Percentiles rank a stretch among this genome's conserved stretches.
These are phyloP conservation scores for Ganoderma lingzhi DNA, from an alignment of 1,284 basidiomycete species.

Conservation along the genomic window DNA sequence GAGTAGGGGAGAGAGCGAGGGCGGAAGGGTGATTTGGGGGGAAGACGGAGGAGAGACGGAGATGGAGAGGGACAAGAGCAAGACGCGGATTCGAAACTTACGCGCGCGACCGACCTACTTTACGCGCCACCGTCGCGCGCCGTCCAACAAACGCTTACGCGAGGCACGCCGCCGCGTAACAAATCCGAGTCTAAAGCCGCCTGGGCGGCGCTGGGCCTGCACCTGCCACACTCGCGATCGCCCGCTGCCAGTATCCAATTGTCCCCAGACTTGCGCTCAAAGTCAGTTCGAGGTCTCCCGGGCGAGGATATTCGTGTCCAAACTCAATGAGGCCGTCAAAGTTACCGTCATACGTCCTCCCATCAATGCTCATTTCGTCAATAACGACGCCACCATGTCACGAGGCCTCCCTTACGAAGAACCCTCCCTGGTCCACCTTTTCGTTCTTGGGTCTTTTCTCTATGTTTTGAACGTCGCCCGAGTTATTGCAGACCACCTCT, in stretches of 20 bases:
- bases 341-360: background rate
- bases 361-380: background rate
- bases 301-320: no score
- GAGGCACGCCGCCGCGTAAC: background rate
- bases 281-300: background rate
- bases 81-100: slow-evolving; percentile 3
- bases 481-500: slow-evolving; percentile 33
- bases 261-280: background rate
- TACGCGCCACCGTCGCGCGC: slow-evolving; percentile 3
- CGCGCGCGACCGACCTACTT: background rate
- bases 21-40: slow-evolving; percentile 8
- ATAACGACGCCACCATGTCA: background rate
- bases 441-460: slow-evolving; percentile 37
- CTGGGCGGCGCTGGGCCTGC: no score
- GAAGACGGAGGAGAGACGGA: background rate
- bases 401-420: slow-evolving; percentile 34
- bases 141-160: background rate
- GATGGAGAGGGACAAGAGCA: background rate
- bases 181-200: no score
- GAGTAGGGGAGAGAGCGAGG: background rate
- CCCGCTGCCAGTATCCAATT: no score
- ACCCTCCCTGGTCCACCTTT: slow-evolving; percentile 32
- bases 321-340: no score
- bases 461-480: slow-evolving; percentile 38
- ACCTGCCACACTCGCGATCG: no score